Conservation (phyloP, 495 filamentous ascomycete genomes). For the Pyrenula aspistea region DNA sequence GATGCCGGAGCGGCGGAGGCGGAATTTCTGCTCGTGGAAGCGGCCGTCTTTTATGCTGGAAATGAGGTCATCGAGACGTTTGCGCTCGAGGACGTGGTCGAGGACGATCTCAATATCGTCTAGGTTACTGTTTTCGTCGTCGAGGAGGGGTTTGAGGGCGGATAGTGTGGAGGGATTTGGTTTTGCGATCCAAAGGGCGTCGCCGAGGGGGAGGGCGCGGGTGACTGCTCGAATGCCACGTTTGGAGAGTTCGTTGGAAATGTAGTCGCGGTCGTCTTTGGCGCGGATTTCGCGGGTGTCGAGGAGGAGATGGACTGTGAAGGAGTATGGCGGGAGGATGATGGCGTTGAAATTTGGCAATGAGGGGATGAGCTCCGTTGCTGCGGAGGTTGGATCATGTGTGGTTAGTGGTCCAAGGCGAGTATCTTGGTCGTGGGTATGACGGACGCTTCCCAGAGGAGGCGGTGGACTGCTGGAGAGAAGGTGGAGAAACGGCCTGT, state of each 20-base stretch:
- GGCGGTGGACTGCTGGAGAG: not conserved
- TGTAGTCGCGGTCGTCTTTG: slow-evolving; percentile 68
- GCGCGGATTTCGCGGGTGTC: slow-evolving; percentile 69
- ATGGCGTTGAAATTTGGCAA: slow-evolving; percentile 48
- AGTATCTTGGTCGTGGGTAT: not conserved
- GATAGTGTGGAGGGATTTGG: slow-evolving; percentile 44
- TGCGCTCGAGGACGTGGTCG: slow-evolving; percentile 75
- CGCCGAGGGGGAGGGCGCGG: slow-evolving; percentile 59
- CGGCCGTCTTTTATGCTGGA: slow-evolving; percentile 72
- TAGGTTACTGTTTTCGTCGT: slow-evolving; percentile 62
- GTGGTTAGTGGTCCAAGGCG: not conserved
- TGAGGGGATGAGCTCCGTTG: not conserved
- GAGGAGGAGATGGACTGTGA: slow-evolving; percentile 62
- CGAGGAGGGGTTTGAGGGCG: slow-evolving; percentile 20
- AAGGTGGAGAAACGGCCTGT: not conserved
- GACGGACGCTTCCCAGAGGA: not conserved
- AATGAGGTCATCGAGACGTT: slow-evolving; percentile 71
- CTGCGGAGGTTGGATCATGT: not conserved
- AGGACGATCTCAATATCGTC: slow-evolving; percentile 73
- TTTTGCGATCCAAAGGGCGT: slow-evolving; percentile 73
- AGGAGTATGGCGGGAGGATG: slow-evolving; percentile 46
- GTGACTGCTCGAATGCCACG: slow-evolving; percentile 54
- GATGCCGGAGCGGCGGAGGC: slow-evolving; percentile 56
- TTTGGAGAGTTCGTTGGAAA: slow-evolving; percentile 58
- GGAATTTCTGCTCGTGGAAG: slow-evolving; percentile 80